phyloP scores from a whole-genome alignment of 768 basidiomycete species.

The Kwoniella newhampshirensis region DNA sequence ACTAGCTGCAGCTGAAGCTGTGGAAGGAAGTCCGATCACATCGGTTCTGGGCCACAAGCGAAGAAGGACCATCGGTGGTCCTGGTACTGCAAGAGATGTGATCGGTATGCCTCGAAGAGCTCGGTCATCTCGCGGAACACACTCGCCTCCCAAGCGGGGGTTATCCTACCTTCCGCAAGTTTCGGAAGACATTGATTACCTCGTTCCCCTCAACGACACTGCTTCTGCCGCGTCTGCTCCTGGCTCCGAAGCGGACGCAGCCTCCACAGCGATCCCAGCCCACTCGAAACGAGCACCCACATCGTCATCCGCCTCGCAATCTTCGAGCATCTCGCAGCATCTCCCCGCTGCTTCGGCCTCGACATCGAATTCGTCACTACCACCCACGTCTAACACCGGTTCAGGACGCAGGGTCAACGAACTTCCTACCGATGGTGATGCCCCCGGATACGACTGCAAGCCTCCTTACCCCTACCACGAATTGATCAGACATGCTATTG shows the following conservation, averaged over 20 bases:
- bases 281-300: slow-evolving; percentile 7
- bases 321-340: slow-evolving; percentile 19
- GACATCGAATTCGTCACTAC: background rate
- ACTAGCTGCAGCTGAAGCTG: slow-evolving; percentile 41
- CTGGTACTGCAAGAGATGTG: slow-evolving; percentile 27
- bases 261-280: slow-evolving; percentile 15
- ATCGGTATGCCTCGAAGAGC: slow-evolving; percentile 15
- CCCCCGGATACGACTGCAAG: slow-evolving; percentile 46
- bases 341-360: slow-evolving; percentile 9
- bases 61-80: slow-evolving; percentile 39
- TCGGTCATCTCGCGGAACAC: slow-evolving; percentile 19
- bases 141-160: slow-evolving; percentile 23
- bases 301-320: slow-evolving; percentile 22
- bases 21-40: slow-evolving; percentile 39
- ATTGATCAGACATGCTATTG: slow-evolving; percentile 45
- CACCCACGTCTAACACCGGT: background rate
- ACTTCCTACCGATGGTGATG: slow-evolving; percentile 37
- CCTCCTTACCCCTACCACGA: slow-evolving; percentile 48
- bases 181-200: slow-evolving; percentile 21
- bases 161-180: slow-evolving; percentile 13
- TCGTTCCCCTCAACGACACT: slow-evolving; percentile 30
- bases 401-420: slow-evolving; percentile 34
- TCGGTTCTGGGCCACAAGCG: slow-evolving; percentile 37
- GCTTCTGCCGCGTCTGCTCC: slow-evolving; percentile 1
- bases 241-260: slow-evolving; percentile 20